A percentile compares a stretch with the other conserved stretches of the same genome.
Evolutionary conservation across 345 rosid genomes (phyloP).

Genomic region (Ceriops zippeliana): DNA sequence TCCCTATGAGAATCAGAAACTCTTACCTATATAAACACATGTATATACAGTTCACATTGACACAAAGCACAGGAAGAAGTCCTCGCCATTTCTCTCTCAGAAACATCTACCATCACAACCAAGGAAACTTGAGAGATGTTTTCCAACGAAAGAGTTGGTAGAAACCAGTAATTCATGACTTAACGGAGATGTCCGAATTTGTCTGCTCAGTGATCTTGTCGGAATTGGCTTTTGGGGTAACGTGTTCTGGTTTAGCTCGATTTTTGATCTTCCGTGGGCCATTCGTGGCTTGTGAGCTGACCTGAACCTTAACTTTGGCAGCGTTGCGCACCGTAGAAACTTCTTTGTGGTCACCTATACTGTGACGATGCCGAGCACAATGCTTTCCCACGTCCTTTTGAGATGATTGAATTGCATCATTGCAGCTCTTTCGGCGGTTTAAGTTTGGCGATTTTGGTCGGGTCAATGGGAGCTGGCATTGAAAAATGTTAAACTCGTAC

Average conservation of each 20-base stretch:
- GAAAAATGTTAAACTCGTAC: too few relatives aligned
- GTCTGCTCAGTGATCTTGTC: slow-evolving; percentile 32
- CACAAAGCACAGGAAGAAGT: slow-evolving; percentile 24
- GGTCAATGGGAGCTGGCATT: slow-evolving; percentile 77
- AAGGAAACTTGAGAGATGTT: slow-evolving; percentile 20
- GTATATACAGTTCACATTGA: slow-evolving; percentile 32
- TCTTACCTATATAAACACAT: slow-evolving; percentile 29
- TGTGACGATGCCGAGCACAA: slow-evolving; percentile 64
- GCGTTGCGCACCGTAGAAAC: slow-evolving; percentile 16
- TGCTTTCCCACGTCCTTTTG: slow-evolving; percentile 49
- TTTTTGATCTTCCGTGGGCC: slow-evolving; percentile 44
- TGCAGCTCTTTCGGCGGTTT: slow-evolving; percentile 76
- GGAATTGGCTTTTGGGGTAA: slow-evolving; percentile 32
- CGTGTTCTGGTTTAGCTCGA: slow-evolving; percentile 38
- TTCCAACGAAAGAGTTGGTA: slow-evolving; percentile 23
- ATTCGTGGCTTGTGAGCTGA: slow-evolving; percentile 31
- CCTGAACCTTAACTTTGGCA: slow-evolving; percentile 31
- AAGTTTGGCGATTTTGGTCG: slow-evolving; percentile 53
- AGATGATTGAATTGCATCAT: slow-evolving; percentile 49
- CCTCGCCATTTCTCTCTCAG: slow-evolving; percentile 28
- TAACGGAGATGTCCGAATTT: slow-evolving; percentile 29
- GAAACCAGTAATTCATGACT: slow-evolving; percentile 38
- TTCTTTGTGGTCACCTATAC: slow-evolving; percentile 51
- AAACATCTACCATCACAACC: slow-evolving; percentile 21
- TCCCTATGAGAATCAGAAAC: slow-evolving; percentile 26